A percentile compares a stretch with the other conserved stretches of the same genome.
Conservation (phyloP, 1,139 yeast genomes). For the Meyerozyma elateridarum region DNA sequence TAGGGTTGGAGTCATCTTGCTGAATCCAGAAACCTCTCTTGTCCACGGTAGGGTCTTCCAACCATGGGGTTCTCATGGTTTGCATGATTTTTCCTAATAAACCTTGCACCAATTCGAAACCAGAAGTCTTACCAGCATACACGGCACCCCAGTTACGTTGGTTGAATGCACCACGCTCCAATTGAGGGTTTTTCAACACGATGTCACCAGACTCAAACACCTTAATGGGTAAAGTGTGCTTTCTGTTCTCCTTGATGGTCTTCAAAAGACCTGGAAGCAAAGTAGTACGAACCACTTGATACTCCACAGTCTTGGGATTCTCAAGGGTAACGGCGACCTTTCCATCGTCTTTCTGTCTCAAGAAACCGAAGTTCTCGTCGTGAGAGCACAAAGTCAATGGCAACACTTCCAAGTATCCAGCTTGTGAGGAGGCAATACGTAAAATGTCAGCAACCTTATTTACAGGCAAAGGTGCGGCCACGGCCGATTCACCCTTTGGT, state of each 20-base stretch:
- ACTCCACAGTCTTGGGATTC: conserved; percentile 94
- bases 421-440: conserved; percentile 86
- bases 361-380: conserved; percentile 89
- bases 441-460: conserved; percentile 89
- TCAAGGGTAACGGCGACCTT: conserved; percentile 81
- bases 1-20: conserved; percentile 59
- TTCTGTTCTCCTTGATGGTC: conserved; percentile 93
- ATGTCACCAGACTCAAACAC: conserved; percentile 96
- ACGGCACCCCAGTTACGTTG: conserved; percentile 95
- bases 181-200: conserved; percentile 71
- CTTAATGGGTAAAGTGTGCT: conserved; percentile 89
- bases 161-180: conserved; percentile 88
- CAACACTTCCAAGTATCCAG: conserved; percentile 94
- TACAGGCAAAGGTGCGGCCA: conserved; percentile 85
- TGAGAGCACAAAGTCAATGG: conserved; percentile 94
- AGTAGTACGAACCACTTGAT: conserved; percentile 95
- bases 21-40: conserved; percentile 85
- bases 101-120: conserved; percentile 94
- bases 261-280: conserved; percentile 91
- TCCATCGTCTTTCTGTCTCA: conserved; percentile 71
- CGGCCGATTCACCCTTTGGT: conserved; percentile 73
- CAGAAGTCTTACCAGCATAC: conserved; percentile 90
- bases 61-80: conserved; percentile 87
- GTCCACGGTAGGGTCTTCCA: conserved; percentile 49
- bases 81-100: conserved; percentile 92